Percentiles rank a stretch among this genome's conserved stretches.
These are phyloP conservation scores for Carex cristatella DNA, from an alignment of 176 grass and related monocot genomes.

Conservation along the genomic window DNA sequence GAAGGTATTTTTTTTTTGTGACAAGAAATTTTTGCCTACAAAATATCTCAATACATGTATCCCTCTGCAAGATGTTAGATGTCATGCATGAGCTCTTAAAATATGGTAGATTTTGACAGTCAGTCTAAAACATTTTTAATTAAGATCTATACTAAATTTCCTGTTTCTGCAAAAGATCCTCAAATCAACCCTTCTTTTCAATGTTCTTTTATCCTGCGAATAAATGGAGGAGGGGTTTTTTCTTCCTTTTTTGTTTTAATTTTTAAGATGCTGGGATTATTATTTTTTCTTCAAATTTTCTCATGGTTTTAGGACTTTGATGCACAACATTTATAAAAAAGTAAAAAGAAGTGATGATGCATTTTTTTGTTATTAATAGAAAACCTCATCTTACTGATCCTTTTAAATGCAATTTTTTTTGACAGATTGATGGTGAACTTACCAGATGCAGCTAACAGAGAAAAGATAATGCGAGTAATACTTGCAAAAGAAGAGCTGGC, in stretches of 20 bases:
- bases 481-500: conserved; percentile 87
- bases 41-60: conserved; percentile 8
- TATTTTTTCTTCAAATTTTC: too few relatives aligned
- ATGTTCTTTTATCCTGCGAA: background rate
- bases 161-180: background rate
- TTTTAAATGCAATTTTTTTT: conserved; percentile 7
- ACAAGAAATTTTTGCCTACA: background rate
- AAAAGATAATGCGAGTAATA: conserved; percentile 90
- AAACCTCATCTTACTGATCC: background rate
- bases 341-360: too few relatives aligned
- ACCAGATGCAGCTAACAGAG: conserved; percentile 76
- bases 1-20: conserved; percentile 47
- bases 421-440: conserved; percentile 98
- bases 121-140: background rate
- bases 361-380: background rate
- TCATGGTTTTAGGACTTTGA: too few relatives aligned
- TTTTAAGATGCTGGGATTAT: too few relatives aligned
- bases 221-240: background rate
- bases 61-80: conserved; percentile 6
- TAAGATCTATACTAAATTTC: background rate
- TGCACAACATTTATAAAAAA: too few relatives aligned
- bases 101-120: background rate
- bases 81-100: conserved; percentile 9
- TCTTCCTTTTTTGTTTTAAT: too few relatives aligned
- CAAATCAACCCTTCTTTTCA: background rate